Evolutionary conservation across 805 yeast species (phyloP).

Genomic region (Pichia phayaonensis): DNA sequence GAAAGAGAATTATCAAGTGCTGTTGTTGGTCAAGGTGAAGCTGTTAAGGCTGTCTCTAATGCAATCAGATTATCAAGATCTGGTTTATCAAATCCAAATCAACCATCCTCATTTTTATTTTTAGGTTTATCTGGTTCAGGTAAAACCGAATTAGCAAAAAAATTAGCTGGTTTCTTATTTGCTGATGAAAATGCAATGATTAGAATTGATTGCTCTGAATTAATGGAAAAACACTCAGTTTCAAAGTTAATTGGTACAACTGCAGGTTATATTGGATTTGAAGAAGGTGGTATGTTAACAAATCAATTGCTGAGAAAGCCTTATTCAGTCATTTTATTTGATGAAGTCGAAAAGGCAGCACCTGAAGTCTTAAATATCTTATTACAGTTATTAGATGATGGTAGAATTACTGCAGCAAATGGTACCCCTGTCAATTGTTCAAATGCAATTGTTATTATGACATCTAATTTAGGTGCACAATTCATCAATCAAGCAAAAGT

Average conservation of each 20-base stretch:
- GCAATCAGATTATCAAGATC: slow-evolving; percentile 91
- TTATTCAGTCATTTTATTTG: slow-evolving; percentile 91
- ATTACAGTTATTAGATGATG: slow-evolving; percentile 91
- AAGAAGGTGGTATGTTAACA: slow-evolving; percentile 94
- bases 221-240: slow-evolving; percentile 91
- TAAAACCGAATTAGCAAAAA: slow-evolving; percentile 96
- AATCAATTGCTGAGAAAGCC: slow-evolving; percentile 88
- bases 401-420: slow-evolving; percentile 88
- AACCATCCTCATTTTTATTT: slow-evolving; percentile 93
- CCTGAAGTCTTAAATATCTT: slow-evolving; percentile 93
- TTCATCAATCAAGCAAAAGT: slow-evolving; percentile 60
- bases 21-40: slow-evolving; percentile 94
- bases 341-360: slow-evolving; percentile 97
- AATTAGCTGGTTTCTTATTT: slow-evolving; percentile 90
- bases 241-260: slow-evolving; percentile 95
- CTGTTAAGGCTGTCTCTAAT: slow-evolving; percentile 92
- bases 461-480: slow-evolving; percentile 95
- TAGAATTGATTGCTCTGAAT: slow-evolving; percentile 95
- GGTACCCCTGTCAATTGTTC: slow-evolving; percentile 93
- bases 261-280: slow-evolving; percentile 95
- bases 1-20: slow-evolving; percentile 72
- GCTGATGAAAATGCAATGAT: slow-evolving; percentile 96
- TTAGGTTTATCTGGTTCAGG: slow-evolving; percentile 96
- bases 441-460: slow-evolving; percentile 89
- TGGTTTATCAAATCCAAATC: slow-evolving; percentile 92